phyloP scores from a whole-genome alignment of 768 basidiomycete genomes.

The Suillus occidentalis region DNA sequence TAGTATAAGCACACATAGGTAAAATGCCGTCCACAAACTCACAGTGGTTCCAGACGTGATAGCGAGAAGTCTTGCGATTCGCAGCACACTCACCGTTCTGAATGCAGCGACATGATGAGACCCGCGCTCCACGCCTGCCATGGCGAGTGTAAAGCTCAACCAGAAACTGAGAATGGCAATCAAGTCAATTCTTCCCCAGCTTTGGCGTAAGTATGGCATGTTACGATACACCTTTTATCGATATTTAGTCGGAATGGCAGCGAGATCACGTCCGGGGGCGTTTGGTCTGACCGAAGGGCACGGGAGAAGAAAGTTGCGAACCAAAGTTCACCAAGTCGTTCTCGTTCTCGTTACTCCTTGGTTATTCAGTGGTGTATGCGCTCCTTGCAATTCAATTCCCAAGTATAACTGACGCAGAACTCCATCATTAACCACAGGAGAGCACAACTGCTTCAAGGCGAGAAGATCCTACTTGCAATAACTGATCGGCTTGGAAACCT shows the following conservation, averaged over 20 bases:
- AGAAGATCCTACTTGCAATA: slow-evolving; percentile 43
- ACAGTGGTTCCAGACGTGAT: slow-evolving; percentile 93
- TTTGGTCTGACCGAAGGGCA: slow-evolving; percentile 43
- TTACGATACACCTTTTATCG: slow-evolving; percentile 60
- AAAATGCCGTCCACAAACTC: slow-evolving; percentile 27
- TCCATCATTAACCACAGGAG: slow-evolving; percentile 23
- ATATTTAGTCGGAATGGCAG: slow-evolving; percentile 66
- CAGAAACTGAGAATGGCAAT: slow-evolving; percentile 86
- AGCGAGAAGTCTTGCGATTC: slow-evolving; percentile 78
- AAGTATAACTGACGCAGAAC: neutral
- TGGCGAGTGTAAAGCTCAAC: slow-evolving; percentile 74
- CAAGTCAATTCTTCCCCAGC: slow-evolving; percentile 89
- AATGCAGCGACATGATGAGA: slow-evolving; percentile 80
- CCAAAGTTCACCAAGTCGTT: slow-evolving; percentile 20
- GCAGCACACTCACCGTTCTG: slow-evolving; percentile 82
- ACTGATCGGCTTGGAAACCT: slow-evolving; percentile 36
- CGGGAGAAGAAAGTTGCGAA: slow-evolving; percentile 48
- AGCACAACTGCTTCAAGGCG: slow-evolving; percentile 40
- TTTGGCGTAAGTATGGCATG: slow-evolving; percentile 88
- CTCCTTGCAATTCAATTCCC: neutral
- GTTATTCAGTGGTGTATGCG: slow-evolving; percentile 15
- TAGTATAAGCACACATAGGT: neutral
- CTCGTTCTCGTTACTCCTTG: slow-evolving; percentile 20
- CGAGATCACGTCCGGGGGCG: slow-evolving; percentile 42
- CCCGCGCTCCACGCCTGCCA: slow-evolving; percentile 66